These are phyloP conservation scores for Eragrostis curvula DNA, from an alignment of 176 grass and related monocot species.

Conservation along the genomic window DNA sequence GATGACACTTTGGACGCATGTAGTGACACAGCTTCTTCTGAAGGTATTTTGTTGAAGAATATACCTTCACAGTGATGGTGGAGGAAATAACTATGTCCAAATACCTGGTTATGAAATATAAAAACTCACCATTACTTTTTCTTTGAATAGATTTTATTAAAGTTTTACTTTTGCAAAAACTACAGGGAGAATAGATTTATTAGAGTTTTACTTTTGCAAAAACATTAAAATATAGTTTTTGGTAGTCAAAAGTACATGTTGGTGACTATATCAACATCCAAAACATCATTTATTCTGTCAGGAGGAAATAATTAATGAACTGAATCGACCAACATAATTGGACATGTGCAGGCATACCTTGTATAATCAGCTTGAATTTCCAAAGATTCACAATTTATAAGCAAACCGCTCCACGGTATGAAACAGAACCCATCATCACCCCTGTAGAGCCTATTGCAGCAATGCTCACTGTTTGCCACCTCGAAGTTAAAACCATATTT, in stretches of 20 bases:
- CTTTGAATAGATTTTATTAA: no score
- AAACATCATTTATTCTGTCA: not conserved
- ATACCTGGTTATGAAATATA: conserved; percentile 71
- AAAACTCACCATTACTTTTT: conserved; percentile 24
- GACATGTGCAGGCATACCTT: conserved; percentile 47
- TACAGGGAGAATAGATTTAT: no score
- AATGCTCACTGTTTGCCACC: conserved; percentile 35
- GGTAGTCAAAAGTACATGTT: not conserved
- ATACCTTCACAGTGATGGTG: conserved; percentile 63
- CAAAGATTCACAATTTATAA: conserved; percentile 83
- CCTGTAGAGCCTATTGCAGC: conserved; percentile 61
- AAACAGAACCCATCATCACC: conserved; percentile 77
- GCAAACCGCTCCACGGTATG: conserved; percentile 97
- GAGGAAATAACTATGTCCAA: conserved; percentile 59
- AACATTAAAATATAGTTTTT: no score
- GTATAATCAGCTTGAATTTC: conserved; percentile 99
- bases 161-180: no score
- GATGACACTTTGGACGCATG: conserved; percentile 84
- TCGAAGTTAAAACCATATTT: conserved; percentile 90
- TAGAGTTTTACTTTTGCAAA: no score
- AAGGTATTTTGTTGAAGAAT: conserved; percentile 52
- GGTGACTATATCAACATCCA: not conserved
- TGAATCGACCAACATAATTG: conserved; percentile 40
- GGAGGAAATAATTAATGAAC: conserved; percentile 11
- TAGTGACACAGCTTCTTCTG: conserved; percentile 60